Percentiles rank a stretch among this genome's conserved stretches.
Conservation (phyloP, 2,329 filamentous ascomycete genomes). For the Simplicillium aogashimaense region DNA sequence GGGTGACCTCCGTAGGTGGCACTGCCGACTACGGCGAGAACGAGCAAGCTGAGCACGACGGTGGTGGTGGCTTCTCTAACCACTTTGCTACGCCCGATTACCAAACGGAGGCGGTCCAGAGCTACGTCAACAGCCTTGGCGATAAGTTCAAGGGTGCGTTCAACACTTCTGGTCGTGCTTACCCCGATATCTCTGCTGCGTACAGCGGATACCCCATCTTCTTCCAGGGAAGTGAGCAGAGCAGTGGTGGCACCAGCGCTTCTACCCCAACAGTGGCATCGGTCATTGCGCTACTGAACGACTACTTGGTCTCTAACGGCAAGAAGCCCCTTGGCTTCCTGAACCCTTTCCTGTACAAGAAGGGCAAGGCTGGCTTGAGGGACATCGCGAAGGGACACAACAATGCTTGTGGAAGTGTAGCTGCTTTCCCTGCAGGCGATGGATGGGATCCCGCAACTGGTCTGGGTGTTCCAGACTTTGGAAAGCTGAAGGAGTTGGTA, state of each 20-base stretch:
- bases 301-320: constrained; percentile 24
- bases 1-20: constrained; percentile 5
- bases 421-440: constrained; percentile 5
- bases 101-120: constrained; percentile 2
- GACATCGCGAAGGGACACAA: constrained; percentile 11
- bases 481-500: constrained; percentile 2
- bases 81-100: constrained; percentile 3
- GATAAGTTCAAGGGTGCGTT: not conserved
- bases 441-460: constrained; percentile 16
- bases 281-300: constrained; percentile 32
- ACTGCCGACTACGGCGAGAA: constrained; percentile 2
- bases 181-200: constrained; percentile 2
- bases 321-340: constrained; percentile 30
- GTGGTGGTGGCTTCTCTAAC: constrained; percentile 6
- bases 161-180: constrained; percentile 6
- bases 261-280: constrained; percentile 29
- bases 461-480: constrained; percentile 5
- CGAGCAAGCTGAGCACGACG: constrained; percentile 1
- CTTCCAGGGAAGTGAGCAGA: not conserved
- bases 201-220: constrained; percentile 4
- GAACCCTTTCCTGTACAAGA: constrained; percentile 29
- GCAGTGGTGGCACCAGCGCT: constrained; percentile 17
- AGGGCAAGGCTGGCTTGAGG: constrained; percentile 9
- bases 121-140: constrained; percentile 1
- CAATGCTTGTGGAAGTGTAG: constrained; percentile 7